Evolutionary conservation across 75 land plant genomes (phyloP).

Genomic region (Pinus taeda): DNA sequence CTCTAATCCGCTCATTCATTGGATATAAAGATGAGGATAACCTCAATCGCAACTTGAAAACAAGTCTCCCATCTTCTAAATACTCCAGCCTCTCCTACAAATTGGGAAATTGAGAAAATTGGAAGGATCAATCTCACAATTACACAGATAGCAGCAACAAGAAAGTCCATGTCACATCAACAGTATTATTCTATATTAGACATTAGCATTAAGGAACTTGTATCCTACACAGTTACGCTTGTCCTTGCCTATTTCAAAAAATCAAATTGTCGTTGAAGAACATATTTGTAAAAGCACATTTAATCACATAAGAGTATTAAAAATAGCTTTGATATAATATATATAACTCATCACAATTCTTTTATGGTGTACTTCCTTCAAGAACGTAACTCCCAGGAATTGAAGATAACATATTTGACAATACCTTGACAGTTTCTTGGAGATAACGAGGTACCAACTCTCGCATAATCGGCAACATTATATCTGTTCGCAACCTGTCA

Average conservation of each 20-base stretch:
- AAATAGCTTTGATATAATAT: background rate
- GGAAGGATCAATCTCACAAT: background rate
- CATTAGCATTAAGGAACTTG: background rate
- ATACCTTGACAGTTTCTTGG: constrained; percentile 82
- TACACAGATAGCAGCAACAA: background rate
- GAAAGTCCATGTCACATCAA: background rate
- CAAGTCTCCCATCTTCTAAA: constrained; percentile 80
- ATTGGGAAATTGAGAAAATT: background rate
- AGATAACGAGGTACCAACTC: constrained; percentile 95
- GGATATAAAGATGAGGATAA: constrained; percentile 92
- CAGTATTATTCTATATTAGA: background rate
- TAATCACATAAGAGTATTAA: background rate
- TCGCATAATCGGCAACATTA: constrained; percentile 77
- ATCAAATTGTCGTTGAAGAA: background rate
- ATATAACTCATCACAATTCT: background rate
- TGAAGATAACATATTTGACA: background rate
- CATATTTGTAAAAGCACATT: background rate
- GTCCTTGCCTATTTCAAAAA: background rate
- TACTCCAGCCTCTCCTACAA: constrained; percentile 88
- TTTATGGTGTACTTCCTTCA: no score
- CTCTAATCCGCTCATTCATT: constrained; percentile 85
- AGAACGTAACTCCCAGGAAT: background rate
- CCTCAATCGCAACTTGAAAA: constrained; percentile 80
- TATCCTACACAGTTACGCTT: background rate
- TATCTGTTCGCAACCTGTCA: constrained; percentile 80